phyloP scores from a whole-genome alignment of 257 asterid genomes.

The Solanum raphanifolium region DNA sequence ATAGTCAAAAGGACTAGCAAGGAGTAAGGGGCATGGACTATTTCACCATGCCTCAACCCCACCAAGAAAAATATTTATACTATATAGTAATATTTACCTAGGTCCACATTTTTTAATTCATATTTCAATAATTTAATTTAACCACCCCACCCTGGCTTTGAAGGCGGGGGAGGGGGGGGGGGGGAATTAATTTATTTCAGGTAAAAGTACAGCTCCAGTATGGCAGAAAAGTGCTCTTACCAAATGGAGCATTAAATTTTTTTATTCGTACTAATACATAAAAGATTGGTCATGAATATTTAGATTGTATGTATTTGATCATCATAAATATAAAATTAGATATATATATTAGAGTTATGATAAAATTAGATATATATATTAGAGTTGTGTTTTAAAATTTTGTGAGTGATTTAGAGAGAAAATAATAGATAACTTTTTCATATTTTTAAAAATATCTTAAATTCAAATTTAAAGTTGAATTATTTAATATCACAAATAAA shows the following conservation, averaged over 20 bases:
- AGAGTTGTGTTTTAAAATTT: not conserved
- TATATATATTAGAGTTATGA: no score
- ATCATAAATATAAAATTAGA: not conserved
- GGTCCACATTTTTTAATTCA: slow-evolving; percentile 32
- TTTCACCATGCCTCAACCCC: slow-evolving; percentile 17
- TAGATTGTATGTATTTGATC: not conserved
- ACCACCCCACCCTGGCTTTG: not conserved
- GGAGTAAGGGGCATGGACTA: slow-evolving; percentile 31
- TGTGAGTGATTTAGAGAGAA: no score
- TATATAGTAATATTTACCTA: not conserved
- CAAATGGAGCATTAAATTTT: not conserved
- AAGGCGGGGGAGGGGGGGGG: not conserved
- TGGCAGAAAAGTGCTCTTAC: not conserved
- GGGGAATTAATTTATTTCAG: not conserved
- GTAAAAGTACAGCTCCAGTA: not conserved
- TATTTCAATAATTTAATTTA: not conserved
- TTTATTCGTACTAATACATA: not conserved
- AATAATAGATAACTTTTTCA: no score
- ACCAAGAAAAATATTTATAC: not conserved
- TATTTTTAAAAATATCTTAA: no score
- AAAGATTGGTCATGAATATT: not conserved
- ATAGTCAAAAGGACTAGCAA: not conserved
- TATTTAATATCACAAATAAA: not conserved
- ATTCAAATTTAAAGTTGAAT: no score
- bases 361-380: no score